Conservation (phyloP, 1,284 basidiomycete species). For the Puccinia triticina region DNA sequence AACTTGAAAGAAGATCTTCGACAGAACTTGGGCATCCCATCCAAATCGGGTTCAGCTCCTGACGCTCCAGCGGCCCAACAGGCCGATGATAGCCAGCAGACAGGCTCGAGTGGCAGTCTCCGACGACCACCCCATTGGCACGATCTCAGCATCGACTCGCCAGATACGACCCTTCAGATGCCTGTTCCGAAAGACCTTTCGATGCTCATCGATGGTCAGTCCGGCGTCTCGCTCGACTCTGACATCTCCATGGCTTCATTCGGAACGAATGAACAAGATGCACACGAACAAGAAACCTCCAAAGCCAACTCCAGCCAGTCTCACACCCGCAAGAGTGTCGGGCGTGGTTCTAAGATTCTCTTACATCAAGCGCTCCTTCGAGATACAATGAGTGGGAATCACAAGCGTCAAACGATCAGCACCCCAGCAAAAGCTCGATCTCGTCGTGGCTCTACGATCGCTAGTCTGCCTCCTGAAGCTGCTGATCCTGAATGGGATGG, state of each 20-base stretch:
- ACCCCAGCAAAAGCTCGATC: conserved; percentile 30
- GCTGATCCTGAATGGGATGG: conserved; percentile 57
- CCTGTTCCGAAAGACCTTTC: conserved; percentile 35
- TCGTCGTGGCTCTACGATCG: not conserved
- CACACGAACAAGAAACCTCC: not conserved
- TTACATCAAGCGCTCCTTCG: conserved; percentile 44
- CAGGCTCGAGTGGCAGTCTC: conserved; percentile 30
- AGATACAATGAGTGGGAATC: conserved; percentile 27
- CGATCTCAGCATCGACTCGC: conserved; percentile 49
- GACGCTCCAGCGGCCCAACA: not conserved
- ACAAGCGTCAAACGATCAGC: conserved; percentile 38
- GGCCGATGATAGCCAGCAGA: conserved; percentile 27
- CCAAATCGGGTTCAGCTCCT: not conserved
- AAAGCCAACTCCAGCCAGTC: not conserved
- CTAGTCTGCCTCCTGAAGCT: conserved; percentile 36
- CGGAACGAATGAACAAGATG: not conserved
- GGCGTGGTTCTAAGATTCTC: conserved; percentile 16
- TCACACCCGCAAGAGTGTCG: not conserved
- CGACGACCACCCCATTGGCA: conserved; percentile 35
- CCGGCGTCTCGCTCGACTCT: conserved; percentile 36
- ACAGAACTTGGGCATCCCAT: conserved; percentile 9
- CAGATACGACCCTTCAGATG: conserved; percentile 35
- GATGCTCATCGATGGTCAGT: conserved; percentile 21
- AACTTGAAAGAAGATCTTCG: conserved; percentile 31
- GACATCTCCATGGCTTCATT: conserved; percentile 33